A percentile compares a stretch with the other conserved stretches of the same genome.
These are phyloP conservation scores for Candida pseudoglaebosa DNA, from an alignment of 805 yeast genomes.

Conservation along the genomic window DNA sequence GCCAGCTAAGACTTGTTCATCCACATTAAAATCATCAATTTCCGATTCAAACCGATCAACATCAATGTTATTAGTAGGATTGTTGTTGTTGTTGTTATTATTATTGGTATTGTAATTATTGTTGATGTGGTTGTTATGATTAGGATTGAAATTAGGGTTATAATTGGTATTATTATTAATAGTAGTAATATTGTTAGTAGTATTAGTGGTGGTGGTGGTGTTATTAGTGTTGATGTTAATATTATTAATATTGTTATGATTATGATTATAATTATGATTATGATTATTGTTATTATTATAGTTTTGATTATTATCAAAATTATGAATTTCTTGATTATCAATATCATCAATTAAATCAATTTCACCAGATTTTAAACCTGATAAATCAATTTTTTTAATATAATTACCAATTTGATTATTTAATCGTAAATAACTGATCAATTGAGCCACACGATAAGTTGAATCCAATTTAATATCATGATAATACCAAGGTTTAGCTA, in stretches of 20 bases:
- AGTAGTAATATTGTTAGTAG: too few species aligned
- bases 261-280: too few species aligned
- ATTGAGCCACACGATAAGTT: conserved; percentile 77
- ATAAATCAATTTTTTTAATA: conserved; percentile 58
- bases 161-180: conserved; percentile 8
- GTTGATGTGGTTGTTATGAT: conserved; percentile 7
- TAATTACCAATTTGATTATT: conserved; percentile 52
- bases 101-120: too few species aligned
- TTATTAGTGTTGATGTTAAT: too few species aligned
- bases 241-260: conserved; percentile 8
- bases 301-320: conserved; percentile 6
- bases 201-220: too few species aligned
- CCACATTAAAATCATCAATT: conserved; percentile 6
- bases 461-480: conserved; percentile 53
- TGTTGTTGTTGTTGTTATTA: conserved; percentile 11
- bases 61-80: conserved; percentile 2
- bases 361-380: conserved; percentile 36
- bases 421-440: conserved; percentile 62
- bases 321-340: conserved; percentile 8
- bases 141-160: conserved; percentile 1
- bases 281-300: conserved; percentile 4
- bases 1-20: conserved; percentile 54
- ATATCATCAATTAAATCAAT: background rate
- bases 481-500: conserved; percentile 56
- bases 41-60: background rate